These are phyloP conservation scores for Fusarium sterilihyphosum DNA, from an alignment of 2,329 filamentous ascomycete species.

Conservation along the genomic window DNA sequence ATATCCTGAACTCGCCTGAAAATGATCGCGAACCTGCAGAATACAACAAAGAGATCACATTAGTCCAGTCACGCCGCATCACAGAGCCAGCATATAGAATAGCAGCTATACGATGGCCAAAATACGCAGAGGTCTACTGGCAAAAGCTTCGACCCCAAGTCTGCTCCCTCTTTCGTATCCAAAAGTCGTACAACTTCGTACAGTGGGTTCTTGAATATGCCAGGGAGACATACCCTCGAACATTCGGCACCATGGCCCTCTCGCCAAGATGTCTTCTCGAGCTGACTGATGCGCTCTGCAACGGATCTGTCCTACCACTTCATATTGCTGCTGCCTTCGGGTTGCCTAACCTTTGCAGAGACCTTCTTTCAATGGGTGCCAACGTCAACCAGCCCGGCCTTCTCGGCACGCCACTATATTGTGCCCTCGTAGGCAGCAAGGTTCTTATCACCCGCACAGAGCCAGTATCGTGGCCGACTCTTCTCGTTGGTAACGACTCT, in stretches of 20 bases:
- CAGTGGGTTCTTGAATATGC: constrained; percentile 52
- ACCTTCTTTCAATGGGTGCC: constrained; percentile 38
- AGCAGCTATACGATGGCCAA: constrained; percentile 44
- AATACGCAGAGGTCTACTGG: constrained; percentile 45
- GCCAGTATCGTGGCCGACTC: constrained; percentile 35
- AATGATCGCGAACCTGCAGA: constrained; percentile 44
- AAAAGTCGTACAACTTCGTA: constrained; percentile 45
- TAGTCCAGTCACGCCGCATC: constrained; percentile 36
- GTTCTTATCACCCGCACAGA: constrained; percentile 33
- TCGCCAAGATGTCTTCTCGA: constrained; percentile 39
- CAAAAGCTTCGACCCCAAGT: constrained; percentile 39
- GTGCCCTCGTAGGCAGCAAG: constrained; percentile 47
- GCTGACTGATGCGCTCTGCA: constrained; percentile 45
- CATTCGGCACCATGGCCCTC: constrained; percentile 33
- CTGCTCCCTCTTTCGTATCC: constrained; percentile 42
- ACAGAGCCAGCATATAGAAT: constrained; percentile 39
- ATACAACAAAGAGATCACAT: constrained; percentile 38
- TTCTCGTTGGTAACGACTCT: constrained; percentile 23
- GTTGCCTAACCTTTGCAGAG: constrained; percentile 43
- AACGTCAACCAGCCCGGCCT: constrained; percentile 35
- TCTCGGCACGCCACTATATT: constrained; percentile 48
- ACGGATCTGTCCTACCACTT: constrained; percentile 44
- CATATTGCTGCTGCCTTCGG: constrained; percentile 50
- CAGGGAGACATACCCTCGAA: constrained; percentile 42
- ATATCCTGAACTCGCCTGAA: constrained; percentile 29